Evolutionary conservation across 805 yeast genomes (phyloP).

Genomic region (Teunomyces gatunensis): DNA sequence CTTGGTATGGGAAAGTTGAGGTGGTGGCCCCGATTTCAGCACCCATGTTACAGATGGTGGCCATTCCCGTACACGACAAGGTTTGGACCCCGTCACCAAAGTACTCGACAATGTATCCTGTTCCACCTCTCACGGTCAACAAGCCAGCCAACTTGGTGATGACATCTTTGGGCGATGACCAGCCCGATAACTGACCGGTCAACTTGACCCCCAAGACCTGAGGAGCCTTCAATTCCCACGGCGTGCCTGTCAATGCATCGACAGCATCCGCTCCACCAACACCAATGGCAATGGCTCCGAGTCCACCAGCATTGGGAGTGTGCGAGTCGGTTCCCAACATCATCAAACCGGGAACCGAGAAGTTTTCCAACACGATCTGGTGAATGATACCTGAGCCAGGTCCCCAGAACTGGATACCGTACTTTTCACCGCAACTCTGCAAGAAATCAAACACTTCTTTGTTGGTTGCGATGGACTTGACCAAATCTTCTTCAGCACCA

Average conservation of each 20-base stretch:
- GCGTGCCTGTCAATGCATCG: slow-evolving; percentile 88
- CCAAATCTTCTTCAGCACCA: slow-evolving; percentile 84
- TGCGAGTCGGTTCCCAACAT: slow-evolving; percentile 98
- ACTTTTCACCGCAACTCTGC: slow-evolving; percentile 88
- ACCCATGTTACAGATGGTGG: slow-evolving; percentile 99
- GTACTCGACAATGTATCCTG: slow-evolving; percentile 94
- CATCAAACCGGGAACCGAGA: slow-evolving; percentile 94
- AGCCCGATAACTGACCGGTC: slow-evolving; percentile 87
- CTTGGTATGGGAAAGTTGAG: slow-evolving; percentile 95
- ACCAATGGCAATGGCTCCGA: slow-evolving; percentile 98
- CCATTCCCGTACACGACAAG: slow-evolving; percentile 98
- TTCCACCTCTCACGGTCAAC: slow-evolving; percentile 96
- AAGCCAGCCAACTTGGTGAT: slow-evolving; percentile 91
- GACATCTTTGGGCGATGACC: slow-evolving; percentile 97
- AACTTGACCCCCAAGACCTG: slow-evolving; percentile 92
- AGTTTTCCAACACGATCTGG: slow-evolving; percentile 95
- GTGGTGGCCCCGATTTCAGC: slow-evolving; percentile 99
- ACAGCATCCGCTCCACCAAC: slow-evolving; percentile 99
- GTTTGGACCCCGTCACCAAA: slow-evolving; percentile 93
- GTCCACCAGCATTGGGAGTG: slow-evolving; percentile 98
- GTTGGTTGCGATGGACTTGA: slow-evolving; percentile 77
- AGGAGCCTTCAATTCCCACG: slow-evolving; percentile 99
- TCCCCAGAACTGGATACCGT: slow-evolving; percentile 98
- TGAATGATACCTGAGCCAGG: slow-evolving; percentile 99
- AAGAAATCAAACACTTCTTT: slow-evolving; percentile 95